Base-by-base conservation (phyloP, 75 land plant genomes). In the Adiantum capillusveneris region DNA sequence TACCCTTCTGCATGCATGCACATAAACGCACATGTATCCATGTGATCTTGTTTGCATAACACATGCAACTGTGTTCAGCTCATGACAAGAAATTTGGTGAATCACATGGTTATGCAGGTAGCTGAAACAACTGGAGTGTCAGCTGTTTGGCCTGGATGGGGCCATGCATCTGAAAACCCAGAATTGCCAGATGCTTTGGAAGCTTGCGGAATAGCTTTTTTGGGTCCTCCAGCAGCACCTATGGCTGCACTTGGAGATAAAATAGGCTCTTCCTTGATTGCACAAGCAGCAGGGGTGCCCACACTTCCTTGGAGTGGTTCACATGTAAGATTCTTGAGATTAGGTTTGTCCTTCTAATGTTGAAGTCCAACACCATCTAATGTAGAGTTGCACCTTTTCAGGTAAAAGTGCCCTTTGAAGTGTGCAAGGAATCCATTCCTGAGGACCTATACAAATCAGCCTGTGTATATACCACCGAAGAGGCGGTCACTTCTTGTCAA, bases 71-170 rank as follows among this genome's bases (percentile, higher is more conserved):
- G n/a, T n/a, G n/a, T n/a, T n/a, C n/a, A n/a, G n/a, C n/a, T n/a
- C n/a, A n/a, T n/a, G n/a, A n/a, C n/a, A n/a, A n/a, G n/a, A n/a
- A n/a, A n/a, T n/a, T n/a, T n/a, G n/a, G n/a, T n/a, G n/a, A n/a
- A n/a, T n/a, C n/a, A n/a, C n/a, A n/a, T n/a, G n/a, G n/a, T n/a
- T n/a, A 3, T 34, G 9, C 88, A 94, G 98, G 67, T 86, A 53
- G 98, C 98, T 54, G 98, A 94, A 69, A 66, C 73, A 41, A 89
- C 98, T n/a, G 82, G 68, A 63, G 98, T 90, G 56, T 72, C 84
- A 46, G 98, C 98, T 25, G 98, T 94, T 55, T 94, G 98, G 98
- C 98, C 98, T 65, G 98, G 98, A 52, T 94, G 98, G 98, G 98
- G 98, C 22, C 98, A 94, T 80, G 98, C 98, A 53, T 94, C 98